Conservation (phyloP, 2,329 filamentous ascomycete species). For the Alternaria solani region DNA sequence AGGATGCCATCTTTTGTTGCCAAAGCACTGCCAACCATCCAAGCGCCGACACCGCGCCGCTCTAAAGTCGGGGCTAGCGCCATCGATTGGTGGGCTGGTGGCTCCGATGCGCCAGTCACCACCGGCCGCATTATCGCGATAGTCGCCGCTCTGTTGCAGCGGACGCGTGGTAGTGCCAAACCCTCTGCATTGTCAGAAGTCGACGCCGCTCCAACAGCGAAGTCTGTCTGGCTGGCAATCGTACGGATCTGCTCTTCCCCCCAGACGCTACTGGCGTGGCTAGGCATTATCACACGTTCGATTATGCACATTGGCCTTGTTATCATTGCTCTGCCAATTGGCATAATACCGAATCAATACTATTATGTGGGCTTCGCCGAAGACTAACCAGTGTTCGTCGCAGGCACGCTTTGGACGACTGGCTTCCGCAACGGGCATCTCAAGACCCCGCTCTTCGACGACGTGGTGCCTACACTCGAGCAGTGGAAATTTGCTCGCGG, state of each 20-base stretch:
- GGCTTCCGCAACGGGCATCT: slow-evolving; percentile 76
- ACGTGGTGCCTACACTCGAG: slow-evolving; percentile 71
- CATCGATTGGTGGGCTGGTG: slow-evolving; percentile 22
- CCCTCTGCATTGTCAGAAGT: slow-evolving; percentile 17
- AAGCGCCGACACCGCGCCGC: slow-evolving; percentile 32
- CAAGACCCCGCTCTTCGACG: slow-evolving; percentile 75
- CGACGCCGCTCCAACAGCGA: slow-evolving; percentile 12
- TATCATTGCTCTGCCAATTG: slow-evolving; percentile 14
- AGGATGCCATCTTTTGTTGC: slow-evolving; percentile 2
- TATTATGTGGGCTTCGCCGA: slow-evolving; percentile 3
- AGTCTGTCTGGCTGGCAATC: slow-evolving; percentile 5
- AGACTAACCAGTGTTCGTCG: slow-evolving; percentile 30
- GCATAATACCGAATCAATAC: not conserved
- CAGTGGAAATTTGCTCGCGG: slow-evolving; percentile 63
- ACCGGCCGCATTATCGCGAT: slow-evolving; percentile 33
- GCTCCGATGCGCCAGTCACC: slow-evolving; percentile 35
- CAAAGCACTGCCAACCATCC: slow-evolving; percentile 22
- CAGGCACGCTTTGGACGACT: slow-evolving; percentile 75
- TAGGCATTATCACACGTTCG: not conserved
- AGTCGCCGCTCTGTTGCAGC: slow-evolving; percentile 33
- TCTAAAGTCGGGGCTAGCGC: slow-evolving; percentile 22
- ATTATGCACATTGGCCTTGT: slow-evolving; percentile 12
- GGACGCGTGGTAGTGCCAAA: slow-evolving; percentile 22
- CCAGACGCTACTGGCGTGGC: slow-evolving; percentile 1
- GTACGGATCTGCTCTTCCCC: slow-evolving; percentile 17